Evolutionary conservation across 257 asterid genomes (phyloP), one percentile per base, ranked within the genome.

Genomic region (Gardenia jasminoides): DNA sequence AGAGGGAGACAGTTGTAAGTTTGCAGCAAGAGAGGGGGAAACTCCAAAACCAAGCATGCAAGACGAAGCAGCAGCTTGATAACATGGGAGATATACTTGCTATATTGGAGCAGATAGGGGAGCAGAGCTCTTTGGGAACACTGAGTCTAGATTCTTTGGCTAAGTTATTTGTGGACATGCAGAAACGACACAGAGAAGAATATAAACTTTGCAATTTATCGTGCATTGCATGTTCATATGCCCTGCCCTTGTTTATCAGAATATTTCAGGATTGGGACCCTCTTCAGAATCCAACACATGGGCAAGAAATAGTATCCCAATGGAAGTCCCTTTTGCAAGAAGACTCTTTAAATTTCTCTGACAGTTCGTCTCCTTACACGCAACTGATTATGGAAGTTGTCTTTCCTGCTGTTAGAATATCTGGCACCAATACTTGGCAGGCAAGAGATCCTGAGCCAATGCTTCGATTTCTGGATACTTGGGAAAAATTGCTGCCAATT

Each of bases 1-100:
- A 93, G 89, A 88, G 94, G 85, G 99, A 92, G 85, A 90, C 96
- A 3, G 97, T 88, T n/a, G n/a, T n/a, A n/a, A n/a, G n/a, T n/a
- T n/a, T n/a, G n/a, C n/a, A n/a, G n/a, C n/a, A n/a, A n/a, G 99
- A 93, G 85, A 93, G 88, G 76, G 98, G 89, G 84, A 92, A 89
- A 78, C 91, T 89, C 79, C 94, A 89, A 79, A 77, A 72, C 19
- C 96, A 92, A 75, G 91, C 91, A 20, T 73, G 82, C 59, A 84
- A 76, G 10, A 97, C 90, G 78, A 91, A 89, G 88, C 88, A 84
- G 80, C 97, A 91, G 86, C 88, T 93, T 75, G 87, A 82, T 52
- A 89, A 85, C 56, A 89, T 92, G 97, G 92, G 88, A 79, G 85
- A 79, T 76, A 91, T 93, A 83, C 77, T 78, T 43, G 74, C 70